Evolutionary conservation across 73 alveolate species (phyloP), one percentile per base, ranked within the genome.

Genomic region (Blepharisma japonicum): DNA sequence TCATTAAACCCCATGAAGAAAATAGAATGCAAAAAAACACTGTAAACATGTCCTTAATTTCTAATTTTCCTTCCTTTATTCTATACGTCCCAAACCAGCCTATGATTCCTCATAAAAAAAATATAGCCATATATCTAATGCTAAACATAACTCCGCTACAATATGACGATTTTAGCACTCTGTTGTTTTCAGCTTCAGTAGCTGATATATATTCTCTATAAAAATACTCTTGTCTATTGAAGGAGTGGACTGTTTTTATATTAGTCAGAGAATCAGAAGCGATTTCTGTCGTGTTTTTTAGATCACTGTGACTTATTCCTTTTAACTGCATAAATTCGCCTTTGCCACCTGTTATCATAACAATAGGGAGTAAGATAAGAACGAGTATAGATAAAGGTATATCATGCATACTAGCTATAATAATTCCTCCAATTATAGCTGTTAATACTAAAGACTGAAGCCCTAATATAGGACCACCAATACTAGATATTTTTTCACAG

Each of bases 221-320:
- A 32, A 32, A 32, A 32, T 32, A 32, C 3, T 32, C 78, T 27
- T 84, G 89, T 55, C 83, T 6, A 45, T 84, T 89, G 49, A 79
- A 84, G 42, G 87, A 45, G 7, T 83, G 84, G 7, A 88, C 90
- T 21, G 95, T 88, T 50, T 72, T 70, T 68, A 78, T 55, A 55
- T 88, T 88, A 0, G 55, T 7, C 55, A 88, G 83, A 8, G 95
- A 71, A 50, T 88, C 95, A 39, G 92, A 88, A 21, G 87, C 90
- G 25, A 88, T 39, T 27, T 55, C 38, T 67, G 79, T 84, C 0
- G 91, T 83, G 3, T 83, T 86, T 32, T 32, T 32, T 32, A 32
- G 3, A 32, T 32, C 42, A 39, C 56, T 78, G 42, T 20, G 48
- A n/a, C 66, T 68, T 7, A 7, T 38, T 5, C 56, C 56, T 11